These are phyloP conservation scores for Oropetium thomaeum DNA, from an alignment of 176 grass and related monocot species.

Conservation along the genomic window DNA sequence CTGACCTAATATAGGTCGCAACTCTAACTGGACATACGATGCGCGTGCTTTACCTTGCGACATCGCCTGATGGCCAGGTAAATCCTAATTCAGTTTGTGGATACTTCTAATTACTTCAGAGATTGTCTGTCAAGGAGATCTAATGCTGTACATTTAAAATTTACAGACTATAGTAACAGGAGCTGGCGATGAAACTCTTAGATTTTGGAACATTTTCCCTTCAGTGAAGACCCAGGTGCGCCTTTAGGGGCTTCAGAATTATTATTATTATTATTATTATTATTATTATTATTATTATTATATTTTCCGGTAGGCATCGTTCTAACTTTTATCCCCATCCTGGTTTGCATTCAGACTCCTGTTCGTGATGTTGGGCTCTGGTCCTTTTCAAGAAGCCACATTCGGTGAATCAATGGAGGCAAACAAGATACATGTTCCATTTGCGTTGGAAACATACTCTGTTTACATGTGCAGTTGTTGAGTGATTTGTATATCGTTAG, in stretches of 20 bases:
- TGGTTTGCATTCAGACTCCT: slow-evolving; percentile 60
- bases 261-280: too few relatives aligned
- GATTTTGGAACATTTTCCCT: slow-evolving; percentile 98
- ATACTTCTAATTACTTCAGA: neutral
- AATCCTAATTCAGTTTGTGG: neutral
- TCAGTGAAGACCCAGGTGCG: slow-evolving; percentile 72
- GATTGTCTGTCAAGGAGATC: neutral
- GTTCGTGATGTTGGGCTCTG: slow-evolving; percentile 78
- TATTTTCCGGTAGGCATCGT: neutral
- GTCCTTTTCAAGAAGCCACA: slow-evolving; percentile 78
- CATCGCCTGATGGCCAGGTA: slow-evolving; percentile 96
- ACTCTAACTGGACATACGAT: slow-evolving; percentile 86
- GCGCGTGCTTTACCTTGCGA: slow-evolving; percentile 90
- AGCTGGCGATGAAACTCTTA: slow-evolving; percentile 85
- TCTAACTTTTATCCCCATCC: neutral
- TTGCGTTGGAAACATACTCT: neutral
- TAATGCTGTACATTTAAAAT: neutral
- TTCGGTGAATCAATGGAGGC: slow-evolving; percentile 60
- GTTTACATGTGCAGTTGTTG: slow-evolving; percentile 29
- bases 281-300: too few relatives aligned
- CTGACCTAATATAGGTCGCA: slow-evolving; percentile 55
- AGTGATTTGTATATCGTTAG: slow-evolving; percentile 49
- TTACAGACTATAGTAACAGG: slow-evolving; percentile 93
- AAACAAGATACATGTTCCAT: neutral
- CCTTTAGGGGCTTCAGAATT: neutral